Evolutionary conservation across 208 protist genomes (phyloP), one percentile per base, ranked within the genome.

Genomic region (Crithidia bombi): DNA sequence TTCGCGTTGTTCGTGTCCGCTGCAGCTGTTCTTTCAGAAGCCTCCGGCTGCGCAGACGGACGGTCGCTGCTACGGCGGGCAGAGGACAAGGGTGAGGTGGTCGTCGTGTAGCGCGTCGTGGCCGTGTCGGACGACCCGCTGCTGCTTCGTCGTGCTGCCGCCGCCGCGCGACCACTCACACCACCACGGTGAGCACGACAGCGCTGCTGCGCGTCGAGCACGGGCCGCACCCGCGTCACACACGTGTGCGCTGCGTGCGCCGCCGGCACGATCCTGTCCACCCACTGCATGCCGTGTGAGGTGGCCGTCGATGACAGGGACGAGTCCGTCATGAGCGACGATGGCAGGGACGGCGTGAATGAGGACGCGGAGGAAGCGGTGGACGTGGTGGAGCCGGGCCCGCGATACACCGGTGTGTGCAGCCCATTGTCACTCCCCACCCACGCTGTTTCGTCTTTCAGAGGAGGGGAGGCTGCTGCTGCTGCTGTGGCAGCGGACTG

Each of bases 31-130:
- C n/a, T n/a, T n/a, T n/a, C n/a, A n/a, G n/a, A n/a, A n/a, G n/a
- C n/a, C n/a, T n/a, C n/a, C n/a, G n/a, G n/a, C n/a, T n/a, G n/a
- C n/a, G n/a, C n/a, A n/a, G n/a, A n/a, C n/a, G n/a, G n/a, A n/a
- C n/a, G n/a, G 47, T 41, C 12, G 39, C 57, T 33, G 26, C 26
- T 23, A 33, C 59, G 10, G 36, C 35, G 26, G 23, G 32, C 0
- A 28, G 41, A 17, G 2, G 38, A 23, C 28, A 28, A 6, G 21
- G 36, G 3, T 9, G 14, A 23, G 26, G n/a, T 50, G 15, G 44
- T 55, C 1, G 70, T 69, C 0, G 70, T 75, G 70, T 75, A 75
- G 23, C 46, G 70, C 21, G 70, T 75, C 19, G 70, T 75, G 30
- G 58, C 57, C 11, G 68, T 62, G 54, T 56, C 52, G 12, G 70